These are phyloP conservation scores for Vitis rotundifolia DNA, from an alignment of 164 flowering plant genomes.

Conservation along the genomic window DNA sequence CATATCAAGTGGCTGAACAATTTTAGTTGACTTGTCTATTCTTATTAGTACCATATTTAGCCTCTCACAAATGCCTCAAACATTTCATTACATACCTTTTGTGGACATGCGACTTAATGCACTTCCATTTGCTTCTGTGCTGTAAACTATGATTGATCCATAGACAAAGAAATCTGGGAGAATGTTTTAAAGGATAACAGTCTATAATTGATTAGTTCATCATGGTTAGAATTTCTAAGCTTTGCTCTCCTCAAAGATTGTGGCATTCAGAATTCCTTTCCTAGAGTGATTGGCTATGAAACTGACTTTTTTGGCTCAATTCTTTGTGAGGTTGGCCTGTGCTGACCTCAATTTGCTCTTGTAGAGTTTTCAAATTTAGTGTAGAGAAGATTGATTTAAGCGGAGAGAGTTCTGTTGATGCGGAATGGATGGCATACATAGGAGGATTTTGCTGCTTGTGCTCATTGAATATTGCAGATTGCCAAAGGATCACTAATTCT, in stretches of 20 bases:
- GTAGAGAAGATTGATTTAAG: constrained; percentile 71
- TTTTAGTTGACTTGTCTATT: neutral
- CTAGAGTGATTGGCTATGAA: no score
- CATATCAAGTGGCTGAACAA: neutral
- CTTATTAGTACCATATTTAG: neutral
- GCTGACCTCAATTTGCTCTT: neutral
- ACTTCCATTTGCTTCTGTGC: no score
- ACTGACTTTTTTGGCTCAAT: neutral
- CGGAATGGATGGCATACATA: constrained; percentile 93
- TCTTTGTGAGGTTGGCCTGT: neutral
- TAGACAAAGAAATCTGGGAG: no score
- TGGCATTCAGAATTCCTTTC: no score
- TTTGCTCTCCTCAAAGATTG: neutral
- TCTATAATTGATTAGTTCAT: no score
- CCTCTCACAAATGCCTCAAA: neutral
- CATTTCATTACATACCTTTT: neutral
- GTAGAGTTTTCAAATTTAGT: constrained; percentile 68
- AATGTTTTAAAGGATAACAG: no score
- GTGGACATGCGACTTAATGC: neutral
- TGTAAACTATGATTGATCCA: no score
- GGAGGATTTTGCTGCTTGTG: constrained; percentile 69
- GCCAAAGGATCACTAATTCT: constrained; percentile 61
- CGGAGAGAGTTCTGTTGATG: constrained; percentile 69
- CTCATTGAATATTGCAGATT: constrained; percentile 60
- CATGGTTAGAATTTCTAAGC: no score